Percentiles rank a stretch among this genome's conserved stretches.
phyloP scores from a whole-genome alignment of 148 eudicot species.

The Chenopodium formosanum region DNA sequence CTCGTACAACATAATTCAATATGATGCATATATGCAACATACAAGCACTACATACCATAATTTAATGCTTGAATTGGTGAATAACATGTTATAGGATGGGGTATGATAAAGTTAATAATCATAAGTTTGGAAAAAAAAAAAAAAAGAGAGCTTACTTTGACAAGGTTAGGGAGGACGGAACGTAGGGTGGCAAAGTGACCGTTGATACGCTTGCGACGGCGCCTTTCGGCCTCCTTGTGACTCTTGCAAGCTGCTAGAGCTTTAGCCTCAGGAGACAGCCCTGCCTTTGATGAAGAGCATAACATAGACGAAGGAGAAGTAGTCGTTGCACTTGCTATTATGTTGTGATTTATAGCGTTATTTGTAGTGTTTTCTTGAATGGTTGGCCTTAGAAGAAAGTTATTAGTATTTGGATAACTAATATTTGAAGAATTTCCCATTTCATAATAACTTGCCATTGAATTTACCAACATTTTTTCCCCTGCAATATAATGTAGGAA shows the following conservation, averaged over 20 bases:
- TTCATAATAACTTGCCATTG: constrained; percentile 39
- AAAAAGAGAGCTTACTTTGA: constrained; percentile 49
- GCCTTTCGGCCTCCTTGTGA: constrained; percentile 88
- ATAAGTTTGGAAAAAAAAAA: not conserved
- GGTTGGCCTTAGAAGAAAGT: not conserved
- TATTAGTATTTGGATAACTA: constrained; percentile 19
- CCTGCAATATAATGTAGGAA: not conserved
- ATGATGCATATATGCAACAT: too few relatives aligned
- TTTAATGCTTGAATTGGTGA: too few relatives aligned
- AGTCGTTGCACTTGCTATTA: not conserved
- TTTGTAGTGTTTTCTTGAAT: constrained; percentile 2
- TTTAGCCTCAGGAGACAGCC: constrained; percentile 44
- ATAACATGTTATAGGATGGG: too few relatives aligned
- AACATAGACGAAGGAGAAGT: constrained; percentile 14
- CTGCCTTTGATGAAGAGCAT: constrained; percentile 26
- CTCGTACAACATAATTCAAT: too few relatives aligned
- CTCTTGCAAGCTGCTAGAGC: constrained; percentile 59
- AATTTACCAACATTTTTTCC: constrained; percentile 25
- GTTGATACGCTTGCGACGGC: constrained; percentile 78
- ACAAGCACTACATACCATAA: too few relatives aligned
- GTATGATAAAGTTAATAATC: not conserved
- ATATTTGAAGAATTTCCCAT: constrained; percentile 33
- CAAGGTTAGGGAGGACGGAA: constrained; percentile 60
- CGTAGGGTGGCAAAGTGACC: constrained; percentile 79
- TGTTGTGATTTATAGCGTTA: constrained; percentile 16